These are phyloP conservation scores for Phialocephala subalpina DNA, from an alignment of 2,329 filamentous ascomycete genomes.

Conservation along the genomic window DNA sequence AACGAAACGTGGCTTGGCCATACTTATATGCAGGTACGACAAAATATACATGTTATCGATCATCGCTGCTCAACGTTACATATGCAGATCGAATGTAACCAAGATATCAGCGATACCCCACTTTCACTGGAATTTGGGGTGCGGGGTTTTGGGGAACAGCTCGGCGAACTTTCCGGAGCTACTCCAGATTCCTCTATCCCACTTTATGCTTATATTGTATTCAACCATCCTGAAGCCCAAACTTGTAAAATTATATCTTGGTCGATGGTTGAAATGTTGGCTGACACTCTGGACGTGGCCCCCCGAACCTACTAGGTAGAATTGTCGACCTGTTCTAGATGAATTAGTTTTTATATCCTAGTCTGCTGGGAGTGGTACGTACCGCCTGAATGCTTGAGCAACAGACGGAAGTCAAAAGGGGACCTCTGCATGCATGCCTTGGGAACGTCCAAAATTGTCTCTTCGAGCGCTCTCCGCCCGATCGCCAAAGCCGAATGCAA, in stretches of 20 bases:
- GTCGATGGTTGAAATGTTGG: neutral
- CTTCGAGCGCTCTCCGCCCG: too few relatives aligned
- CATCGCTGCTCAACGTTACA: slow-evolving; percentile 7
- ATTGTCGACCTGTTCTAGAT: neutral
- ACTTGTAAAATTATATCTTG: neutral
- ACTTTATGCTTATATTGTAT: neutral
- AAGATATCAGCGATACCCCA: slow-evolving; percentile 1
- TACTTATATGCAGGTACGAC: slow-evolving; percentile 8
- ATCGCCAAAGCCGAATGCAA: too few relatives aligned
- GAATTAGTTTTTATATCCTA: neutral
- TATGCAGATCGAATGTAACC: slow-evolving; percentile 4
- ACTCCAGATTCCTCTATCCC: neutral
- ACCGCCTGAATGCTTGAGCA: too few relatives aligned
- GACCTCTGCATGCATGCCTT: too few relatives aligned
- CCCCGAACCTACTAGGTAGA: too few relatives aligned
- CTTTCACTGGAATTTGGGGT: neutral
- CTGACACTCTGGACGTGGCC: too few relatives aligned
- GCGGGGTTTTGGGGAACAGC: neutral
- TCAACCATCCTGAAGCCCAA: neutral
- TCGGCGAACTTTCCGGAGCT: neutral
- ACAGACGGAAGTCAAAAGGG: too few relatives aligned
- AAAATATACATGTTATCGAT: neutral
- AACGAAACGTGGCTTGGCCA: neutral
- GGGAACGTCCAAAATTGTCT: too few relatives aligned
- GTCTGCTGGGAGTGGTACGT: neutral